These are phyloP conservation scores for Colletotrichum paranaense DNA, from an alignment of 2,329 filamentous ascomycete species.

Conservation along the genomic window DNA sequence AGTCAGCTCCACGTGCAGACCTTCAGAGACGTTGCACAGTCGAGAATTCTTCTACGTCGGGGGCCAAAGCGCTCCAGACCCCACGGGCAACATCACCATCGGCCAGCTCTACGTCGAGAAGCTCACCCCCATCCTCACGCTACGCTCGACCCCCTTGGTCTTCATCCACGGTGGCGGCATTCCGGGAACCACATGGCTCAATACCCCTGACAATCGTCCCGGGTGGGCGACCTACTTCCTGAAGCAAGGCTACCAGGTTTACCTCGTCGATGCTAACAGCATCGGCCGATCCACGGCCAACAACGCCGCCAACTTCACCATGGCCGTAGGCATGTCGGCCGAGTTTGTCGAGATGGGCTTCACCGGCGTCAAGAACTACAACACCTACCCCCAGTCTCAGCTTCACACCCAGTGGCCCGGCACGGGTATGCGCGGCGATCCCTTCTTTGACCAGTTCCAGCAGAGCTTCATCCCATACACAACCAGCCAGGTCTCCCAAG, in stretches of 20 bases:
- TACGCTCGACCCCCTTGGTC: conserved; percentile 42
- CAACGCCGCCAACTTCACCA: conserved; percentile 42
- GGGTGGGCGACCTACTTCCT: conserved; percentile 56
- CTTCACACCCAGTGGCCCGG: conserved; percentile 48
- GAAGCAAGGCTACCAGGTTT: conserved; percentile 51
- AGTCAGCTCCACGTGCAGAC: conserved; percentile 20
- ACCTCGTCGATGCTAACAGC: conserved; percentile 51
- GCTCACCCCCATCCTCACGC: conserved; percentile 41
- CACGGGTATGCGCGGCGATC: conserved; percentile 50
- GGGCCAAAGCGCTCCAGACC: conserved; percentile 39
- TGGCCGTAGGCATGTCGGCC: conserved; percentile 39
- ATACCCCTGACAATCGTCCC: conserved; percentile 52
- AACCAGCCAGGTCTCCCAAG: conserved; percentile 36
- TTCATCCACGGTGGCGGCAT: conserved; percentile 46
- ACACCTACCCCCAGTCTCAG: conserved; percentile 45
- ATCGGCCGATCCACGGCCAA: conserved; percentile 46
- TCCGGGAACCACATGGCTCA: conserved; percentile 47
- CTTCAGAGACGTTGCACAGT: conserved; percentile 25
- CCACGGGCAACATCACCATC: conserved; percentile 39
- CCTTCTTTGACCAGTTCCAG: conserved; percentile 60
- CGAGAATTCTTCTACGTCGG: conserved; percentile 46
- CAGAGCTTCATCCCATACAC: conserved; percentile 52
- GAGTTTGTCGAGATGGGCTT: conserved; percentile 42
- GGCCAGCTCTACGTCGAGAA: conserved; percentile 47
- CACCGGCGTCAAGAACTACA: conserved; percentile 40